These are phyloP conservation scores for Candida tallmaniae DNA, from an alignment of 805 yeast species.

Conservation along the genomic window DNA sequence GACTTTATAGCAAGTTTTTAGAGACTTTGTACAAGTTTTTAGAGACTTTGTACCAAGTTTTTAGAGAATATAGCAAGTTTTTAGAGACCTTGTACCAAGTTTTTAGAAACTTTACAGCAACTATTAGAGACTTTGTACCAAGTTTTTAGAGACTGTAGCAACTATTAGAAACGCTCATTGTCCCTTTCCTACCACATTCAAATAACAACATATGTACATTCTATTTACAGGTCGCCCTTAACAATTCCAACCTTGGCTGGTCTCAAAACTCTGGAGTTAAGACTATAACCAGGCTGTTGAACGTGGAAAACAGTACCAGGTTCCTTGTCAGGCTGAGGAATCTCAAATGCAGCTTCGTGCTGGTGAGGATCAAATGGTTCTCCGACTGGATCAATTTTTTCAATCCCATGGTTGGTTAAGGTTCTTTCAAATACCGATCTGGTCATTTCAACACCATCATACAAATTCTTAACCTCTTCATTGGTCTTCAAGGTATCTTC, in stretches of 20 bases:
- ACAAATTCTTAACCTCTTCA: conserved; percentile 65
- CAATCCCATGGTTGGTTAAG: conserved; percentile 71
- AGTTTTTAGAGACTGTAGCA: too few relatives aligned
- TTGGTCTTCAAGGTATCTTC: conserved; percentile 56
- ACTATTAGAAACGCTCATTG: too few relatives aligned
- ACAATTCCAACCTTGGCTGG: conserved; percentile 97
- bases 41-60: too few relatives aligned
- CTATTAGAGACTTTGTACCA: too few relatives aligned
- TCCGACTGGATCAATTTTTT: conserved; percentile 77
- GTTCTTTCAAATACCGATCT: conserved; percentile 83
- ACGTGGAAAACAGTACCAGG: conserved; percentile 92
- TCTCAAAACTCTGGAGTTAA: conserved; percentile 83
- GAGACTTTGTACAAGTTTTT: too few relatives aligned
- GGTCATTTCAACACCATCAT: conserved; percentile 90
- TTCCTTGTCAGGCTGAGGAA: conserved; percentile 81
- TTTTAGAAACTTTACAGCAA: too few relatives aligned
- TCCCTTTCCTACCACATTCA: too few relatives aligned
- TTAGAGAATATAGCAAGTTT: too few relatives aligned
- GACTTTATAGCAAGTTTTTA: too few relatives aligned
- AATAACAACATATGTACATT: too few relatives aligned
- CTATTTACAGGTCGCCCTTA: too few relatives aligned
- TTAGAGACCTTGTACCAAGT: too few relatives aligned
- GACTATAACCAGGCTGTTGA: conserved; percentile 83
- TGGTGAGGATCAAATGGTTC: conserved; percentile 84
- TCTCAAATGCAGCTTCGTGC: conserved; percentile 90